Conservation (phyloP, 805 yeast species). For the Grigorovia transvaalensis region DNA sequence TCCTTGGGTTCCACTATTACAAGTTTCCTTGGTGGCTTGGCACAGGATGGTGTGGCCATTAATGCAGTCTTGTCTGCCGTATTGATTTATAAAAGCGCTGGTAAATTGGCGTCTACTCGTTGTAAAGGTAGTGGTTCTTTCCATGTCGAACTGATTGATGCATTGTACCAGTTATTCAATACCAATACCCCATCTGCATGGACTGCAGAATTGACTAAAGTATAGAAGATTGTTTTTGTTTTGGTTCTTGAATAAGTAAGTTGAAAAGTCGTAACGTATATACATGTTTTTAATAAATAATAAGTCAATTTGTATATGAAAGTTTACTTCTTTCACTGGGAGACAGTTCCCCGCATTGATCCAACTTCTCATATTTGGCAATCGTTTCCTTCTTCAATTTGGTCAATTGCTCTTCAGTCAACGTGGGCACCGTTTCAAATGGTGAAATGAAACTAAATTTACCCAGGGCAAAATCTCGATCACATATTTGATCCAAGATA, state of each 20-base stretch:
- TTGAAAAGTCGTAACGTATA: no score
- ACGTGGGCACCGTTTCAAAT: slow-evolving; percentile 60
- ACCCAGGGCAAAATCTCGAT: slow-evolving; percentile 89
- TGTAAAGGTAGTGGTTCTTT: slow-evolving; percentile 31
- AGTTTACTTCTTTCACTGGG: slow-evolving; percentile 52
- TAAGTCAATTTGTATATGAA: slow-evolving; percentile 36
- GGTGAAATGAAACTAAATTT: slow-evolving; percentile 79
- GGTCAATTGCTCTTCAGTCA: slow-evolving; percentile 55
- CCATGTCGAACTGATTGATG: slow-evolving; percentile 23
- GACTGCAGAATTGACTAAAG: slow-evolving; percentile 11
- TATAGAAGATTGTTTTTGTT: neutral
- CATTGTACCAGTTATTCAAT: slow-evolving; percentile 18
- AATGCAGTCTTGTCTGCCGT: slow-evolving; percentile 48
- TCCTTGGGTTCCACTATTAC: slow-evolving; percentile 67
- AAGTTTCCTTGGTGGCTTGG: slow-evolving; percentile 40
- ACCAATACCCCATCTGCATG: slow-evolving; percentile 19
- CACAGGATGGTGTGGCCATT: slow-evolving; percentile 28
- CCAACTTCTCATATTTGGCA: slow-evolving; percentile 42
- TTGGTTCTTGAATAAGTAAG: neutral
- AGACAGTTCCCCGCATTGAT: slow-evolving; percentile 32
- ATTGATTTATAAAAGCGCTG: slow-evolving; percentile 49
- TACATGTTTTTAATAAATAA: no score
- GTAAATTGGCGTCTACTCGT: slow-evolving; percentile 38
- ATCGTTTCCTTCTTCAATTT: slow-evolving; percentile 41
- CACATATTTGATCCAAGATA: slow-evolving; percentile 75